phyloP scores from a whole-genome alignment of 805 yeast genomes.

The Citeromyces nyonsensis region DNA sequence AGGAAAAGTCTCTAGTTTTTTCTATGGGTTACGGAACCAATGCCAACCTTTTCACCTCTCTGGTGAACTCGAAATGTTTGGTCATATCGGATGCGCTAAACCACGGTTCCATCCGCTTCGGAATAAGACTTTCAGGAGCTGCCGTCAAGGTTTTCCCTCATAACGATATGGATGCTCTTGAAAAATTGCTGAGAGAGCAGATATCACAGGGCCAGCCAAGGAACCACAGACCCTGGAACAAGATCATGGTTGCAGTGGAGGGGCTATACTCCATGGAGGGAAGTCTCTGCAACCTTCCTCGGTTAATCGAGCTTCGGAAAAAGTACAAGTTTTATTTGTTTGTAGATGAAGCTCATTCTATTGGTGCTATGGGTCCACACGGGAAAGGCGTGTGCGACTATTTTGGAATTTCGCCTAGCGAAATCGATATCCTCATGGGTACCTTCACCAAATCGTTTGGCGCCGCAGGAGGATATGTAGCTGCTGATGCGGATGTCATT shows the following conservation, averaged over 20 bases:
- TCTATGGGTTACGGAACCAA: slow-evolving; percentile 96
- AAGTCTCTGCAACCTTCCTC: slow-evolving; percentile 71
- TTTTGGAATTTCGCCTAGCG: slow-evolving; percentile 62
- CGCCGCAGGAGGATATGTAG: slow-evolving; percentile 95
- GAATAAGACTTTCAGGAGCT: slow-evolving; percentile 86
- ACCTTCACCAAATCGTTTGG: slow-evolving; percentile 96
- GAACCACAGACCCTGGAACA: slow-evolving; percentile 93
- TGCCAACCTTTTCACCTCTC: slow-evolving; percentile 69
- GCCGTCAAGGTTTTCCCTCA: slow-evolving; percentile 85
- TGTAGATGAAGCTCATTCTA: slow-evolving; percentile 96
- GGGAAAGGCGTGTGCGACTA: slow-evolving; percentile 96
- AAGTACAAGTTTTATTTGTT: slow-evolving; percentile 83
- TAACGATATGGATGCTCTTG: slow-evolving; percentile 74
- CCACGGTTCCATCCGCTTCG: slow-evolving; percentile 92
- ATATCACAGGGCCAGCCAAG: slow-evolving; percentile 92
- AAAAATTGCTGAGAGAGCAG: slow-evolving; percentile 62
- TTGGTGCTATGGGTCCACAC: slow-evolving; percentile 93
- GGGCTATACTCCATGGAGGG: slow-evolving; percentile 93
- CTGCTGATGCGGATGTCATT: slow-evolving; percentile 56
- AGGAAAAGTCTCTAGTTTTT: slow-evolving; percentile 73
- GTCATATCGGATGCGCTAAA: slow-evolving; percentile 90
- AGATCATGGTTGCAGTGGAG: slow-evolving; percentile 74
- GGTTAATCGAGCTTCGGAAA: slow-evolving; percentile 52
- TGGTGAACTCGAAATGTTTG: slow-evolving; percentile 77
- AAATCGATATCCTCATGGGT: slow-evolving; percentile 88